These are phyloP conservation scores for Candida albicans DNA, from an alignment of 1,139 yeast genomes.

Conservation along the genomic window DNA sequence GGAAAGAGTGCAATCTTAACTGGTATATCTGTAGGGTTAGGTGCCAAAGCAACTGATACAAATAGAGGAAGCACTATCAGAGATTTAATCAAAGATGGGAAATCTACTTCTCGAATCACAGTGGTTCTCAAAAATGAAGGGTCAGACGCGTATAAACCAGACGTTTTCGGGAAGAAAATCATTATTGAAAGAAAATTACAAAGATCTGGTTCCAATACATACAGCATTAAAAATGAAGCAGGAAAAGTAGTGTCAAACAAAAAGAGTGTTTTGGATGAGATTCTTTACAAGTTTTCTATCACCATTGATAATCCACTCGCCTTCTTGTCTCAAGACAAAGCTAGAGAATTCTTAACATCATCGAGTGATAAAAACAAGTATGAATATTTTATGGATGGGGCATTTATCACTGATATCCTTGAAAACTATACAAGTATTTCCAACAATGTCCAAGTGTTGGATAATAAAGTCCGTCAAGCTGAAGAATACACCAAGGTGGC, in stretches of 20 bases:
- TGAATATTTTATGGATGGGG: constrained; percentile 76
- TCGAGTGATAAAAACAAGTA: constrained; percentile 72
- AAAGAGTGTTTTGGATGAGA: constrained; percentile 64
- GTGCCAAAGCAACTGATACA: constrained; percentile 93
- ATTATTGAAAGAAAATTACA: constrained; percentile 69
- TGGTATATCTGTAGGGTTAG: constrained; percentile 86
- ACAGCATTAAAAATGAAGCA: constrained; percentile 51
- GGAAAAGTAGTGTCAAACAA: constrained; percentile 60
- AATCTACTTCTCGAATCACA: constrained; percentile 57
- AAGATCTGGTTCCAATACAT: constrained; percentile 49
- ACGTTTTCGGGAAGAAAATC: constrained; percentile 65
- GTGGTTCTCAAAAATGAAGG: constrained; percentile 67
- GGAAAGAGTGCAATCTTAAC: constrained; percentile 94
- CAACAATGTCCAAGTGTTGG: constrained; percentile 39
- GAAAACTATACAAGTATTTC: constrained; percentile 48
- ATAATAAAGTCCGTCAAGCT: constrained; percentile 37
- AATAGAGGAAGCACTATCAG: constrained; percentile 76
- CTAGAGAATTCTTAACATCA: constrained; percentile 81
- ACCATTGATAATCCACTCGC: constrained; percentile 92
- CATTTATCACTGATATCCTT: constrained; percentile 63
- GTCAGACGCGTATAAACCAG: constrained; percentile 61
- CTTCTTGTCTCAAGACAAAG: constrained; percentile 90
- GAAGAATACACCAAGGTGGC: constrained; percentile 26
- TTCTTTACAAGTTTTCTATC: constrained; percentile 69
- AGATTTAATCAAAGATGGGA: constrained; percentile 77